Base-by-base conservation (phyloP, 106 monocot genomes). In the Iris macrosiphon region DNA sequence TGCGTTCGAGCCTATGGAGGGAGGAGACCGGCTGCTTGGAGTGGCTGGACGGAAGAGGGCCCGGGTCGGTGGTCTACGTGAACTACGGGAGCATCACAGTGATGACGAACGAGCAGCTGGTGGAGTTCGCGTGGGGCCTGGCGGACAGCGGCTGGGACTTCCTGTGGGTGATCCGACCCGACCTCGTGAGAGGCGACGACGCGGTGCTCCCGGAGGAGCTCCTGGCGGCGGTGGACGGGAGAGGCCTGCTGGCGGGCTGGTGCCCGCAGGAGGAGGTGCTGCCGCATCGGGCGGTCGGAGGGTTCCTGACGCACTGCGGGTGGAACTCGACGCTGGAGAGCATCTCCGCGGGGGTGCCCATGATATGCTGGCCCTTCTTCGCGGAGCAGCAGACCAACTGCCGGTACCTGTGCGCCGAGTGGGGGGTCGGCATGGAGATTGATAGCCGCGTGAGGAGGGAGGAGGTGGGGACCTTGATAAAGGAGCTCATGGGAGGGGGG, bases 261-360 rank as follows among this genome's bases (percentile, higher is more conserved):
- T 63, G 62, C 62, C 33, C 22, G 6, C 62, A 62, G 25, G 62
- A 62, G 31, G 22, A 62, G 35, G 19, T 62, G 32, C 62, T 62
- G 7, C 12, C 8, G 31, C 62, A 62, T 11, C 47, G 31, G 26
- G 33, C 62, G 12, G 26, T 49, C 16, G 62, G 62, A 3, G 62
- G n/a, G 9, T 89, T 89, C 60, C 7, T 89, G 62, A 72, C 75
- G 10, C 88, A 89, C 70, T 83, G 75, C 61, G 83, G 88, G 16
- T 83, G 83, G 83, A 89, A 83, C 70, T 89, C 88, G 20, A 73
- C 66, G 16, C 27, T 80, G 21, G 88, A 89, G 60, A 61, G 70
- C 34, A 5, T 62, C 20, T 48, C 34, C 14, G 49, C 31, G 20
- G 62, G 62, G 6, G 62, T 62, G 6, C 70, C 70, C 26, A 65